Conservation (phyloP, 768 basidiomycete genomes). For the Boletus tylopilopsis region DNA sequence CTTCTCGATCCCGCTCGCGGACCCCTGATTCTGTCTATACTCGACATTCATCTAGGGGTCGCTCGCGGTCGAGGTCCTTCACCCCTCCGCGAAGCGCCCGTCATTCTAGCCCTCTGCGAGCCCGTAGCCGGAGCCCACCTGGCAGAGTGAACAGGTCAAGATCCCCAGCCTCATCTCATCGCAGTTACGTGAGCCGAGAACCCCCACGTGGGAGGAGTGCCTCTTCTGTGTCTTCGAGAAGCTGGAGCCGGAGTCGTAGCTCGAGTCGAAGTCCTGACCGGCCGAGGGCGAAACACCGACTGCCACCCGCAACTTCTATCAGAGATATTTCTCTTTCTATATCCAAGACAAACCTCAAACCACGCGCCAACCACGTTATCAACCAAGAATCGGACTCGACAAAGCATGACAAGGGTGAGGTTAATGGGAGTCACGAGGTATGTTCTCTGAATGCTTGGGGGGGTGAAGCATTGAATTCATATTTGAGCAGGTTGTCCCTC, state of each 20-base stretch:
- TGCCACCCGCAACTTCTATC: conserved; percentile 48
- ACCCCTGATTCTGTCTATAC: conserved; percentile 64
- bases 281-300: conserved; percentile 56
- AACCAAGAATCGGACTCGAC: conserved; percentile 24
- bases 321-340: conserved; percentile 31
- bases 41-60: conserved; percentile 58
- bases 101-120: conserved; percentile 45
- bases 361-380: conserved; percentile 16
- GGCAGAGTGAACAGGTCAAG: conserved; percentile 37
- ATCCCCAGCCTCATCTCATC: conserved; percentile 44
- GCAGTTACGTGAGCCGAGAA: conserved; percentile 34
- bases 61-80: conserved; percentile 56
- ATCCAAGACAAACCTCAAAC: conserved; percentile 28
- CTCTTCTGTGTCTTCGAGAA: conserved; percentile 54
- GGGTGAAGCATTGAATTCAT: conserved; percentile 5
- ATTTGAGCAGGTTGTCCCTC: conserved; percentile 14
- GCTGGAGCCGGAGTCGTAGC: conserved; percentile 51
- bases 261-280: conserved; percentile 53
- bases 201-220: conserved; percentile 41
- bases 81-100: conserved; percentile 58
- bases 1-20: conserved; percentile 49
- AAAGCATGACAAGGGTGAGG: conserved; percentile 35
- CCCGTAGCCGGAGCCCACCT: conserved; percentile 48
- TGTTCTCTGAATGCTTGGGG: not conserved
- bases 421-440: conserved; percentile 39